Conservation (phyloP, 164 flowering plant species). For the Litsea cubeba region DNA sequence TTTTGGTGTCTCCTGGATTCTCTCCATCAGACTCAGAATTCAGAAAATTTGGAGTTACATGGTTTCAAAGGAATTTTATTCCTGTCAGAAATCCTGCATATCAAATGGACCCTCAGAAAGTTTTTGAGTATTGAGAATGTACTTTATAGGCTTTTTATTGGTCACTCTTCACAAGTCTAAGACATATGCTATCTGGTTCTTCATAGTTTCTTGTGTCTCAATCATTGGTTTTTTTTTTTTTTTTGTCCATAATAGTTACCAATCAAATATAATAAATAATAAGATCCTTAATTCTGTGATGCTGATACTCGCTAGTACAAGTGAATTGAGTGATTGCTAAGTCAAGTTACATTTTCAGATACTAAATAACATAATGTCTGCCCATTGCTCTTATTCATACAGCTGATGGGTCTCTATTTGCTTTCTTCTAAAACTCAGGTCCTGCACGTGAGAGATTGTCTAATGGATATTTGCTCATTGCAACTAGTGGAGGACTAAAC, state of each 20-base stretch:
- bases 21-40: no score
- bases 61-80: no score
- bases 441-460: constrained; percentile 54
- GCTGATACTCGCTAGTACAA: not conserved
- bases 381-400: not conserved
- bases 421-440: constrained; percentile 34
- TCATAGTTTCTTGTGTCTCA: not conserved
- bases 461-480: constrained; percentile 93
- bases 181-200: not conserved
- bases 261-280: no score
- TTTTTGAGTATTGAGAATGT: no score
- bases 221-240: no score
- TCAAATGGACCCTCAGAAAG: no score
- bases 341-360: not conserved
- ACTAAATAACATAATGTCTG: not conserved
- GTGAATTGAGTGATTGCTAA: not conserved
- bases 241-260: no score
- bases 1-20: no score
- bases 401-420: not conserved
- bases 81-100: no score
- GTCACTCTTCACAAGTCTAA: not conserved
- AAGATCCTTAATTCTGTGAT: not conserved
- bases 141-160: no score
- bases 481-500: constrained; percentile 95
- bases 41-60: no score